Evolutionary conservation across 2,329 filamentous ascomycete genomes (phyloP).

Genomic region (Aureobasidium sp.): DNA sequence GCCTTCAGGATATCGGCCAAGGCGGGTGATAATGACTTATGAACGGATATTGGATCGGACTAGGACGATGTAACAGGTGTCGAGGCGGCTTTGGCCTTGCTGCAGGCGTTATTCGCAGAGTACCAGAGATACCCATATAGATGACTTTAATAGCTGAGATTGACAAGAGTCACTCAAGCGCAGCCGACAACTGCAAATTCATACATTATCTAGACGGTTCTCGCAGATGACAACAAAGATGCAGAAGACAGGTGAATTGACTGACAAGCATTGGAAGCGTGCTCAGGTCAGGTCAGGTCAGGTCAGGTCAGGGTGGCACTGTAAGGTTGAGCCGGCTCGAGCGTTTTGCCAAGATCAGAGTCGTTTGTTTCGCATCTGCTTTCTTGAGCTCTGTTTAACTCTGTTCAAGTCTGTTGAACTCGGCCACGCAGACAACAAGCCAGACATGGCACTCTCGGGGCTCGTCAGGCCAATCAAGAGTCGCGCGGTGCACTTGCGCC

Average conservation of each 20-base stretch:
- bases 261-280: background rate
- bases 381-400: background rate
- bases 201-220: background rate
- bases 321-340: background rate
- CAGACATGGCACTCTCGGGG: background rate
- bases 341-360: background rate
- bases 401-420: too few relatives aligned
- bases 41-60: background rate
- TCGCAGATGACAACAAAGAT: background rate
- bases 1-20: background rate
- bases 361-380: background rate
- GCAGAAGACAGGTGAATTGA: background rate
- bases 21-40: background rate
- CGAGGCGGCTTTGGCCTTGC: background rate
- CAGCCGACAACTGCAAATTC: background rate
- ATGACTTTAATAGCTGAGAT: background rate
- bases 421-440: too few relatives aligned
- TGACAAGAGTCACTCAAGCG: background rate
- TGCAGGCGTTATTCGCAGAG: background rate
- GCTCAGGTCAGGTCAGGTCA: background rate
- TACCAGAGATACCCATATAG: background rate
- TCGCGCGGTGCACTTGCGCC: constrained; percentile 38
- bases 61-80: background rate
- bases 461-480: constrained; percentile 26
- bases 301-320: background rate